A percentile compares a stretch with the other conserved stretches of the same genome.
These are phyloP conservation scores for Moesziomyces globuligerus DNA, from an alignment of 1,284 basidiomycete genomes.

Conservation along the genomic window DNA sequence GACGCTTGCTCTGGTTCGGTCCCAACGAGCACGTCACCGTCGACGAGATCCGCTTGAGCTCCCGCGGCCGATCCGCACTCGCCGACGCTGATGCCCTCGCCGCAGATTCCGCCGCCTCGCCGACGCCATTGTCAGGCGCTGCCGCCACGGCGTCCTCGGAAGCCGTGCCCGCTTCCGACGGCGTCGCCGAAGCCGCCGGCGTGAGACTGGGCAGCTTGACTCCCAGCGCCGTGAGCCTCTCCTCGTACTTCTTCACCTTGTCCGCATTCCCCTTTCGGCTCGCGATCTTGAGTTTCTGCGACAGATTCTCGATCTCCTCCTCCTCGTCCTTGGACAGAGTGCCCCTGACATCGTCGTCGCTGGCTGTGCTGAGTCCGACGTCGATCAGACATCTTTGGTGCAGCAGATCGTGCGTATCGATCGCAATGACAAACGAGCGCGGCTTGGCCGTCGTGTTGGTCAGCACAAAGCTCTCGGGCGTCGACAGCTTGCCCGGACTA, in stretches of 20 bases:
- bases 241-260: constrained; percentile 71
- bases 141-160: neutral
- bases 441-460: constrained; percentile 70
- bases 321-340: constrained; percentile 70
- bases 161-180: neutral
- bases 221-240: constrained; percentile 69
- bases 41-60: constrained; percentile 51
- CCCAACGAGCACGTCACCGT: constrained; percentile 58
- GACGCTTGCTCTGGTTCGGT: constrained; percentile 55
- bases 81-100: neutral
- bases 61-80: constrained; percentile 18
- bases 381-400: constrained; percentile 45
- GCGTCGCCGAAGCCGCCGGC: constrained; percentile 1
- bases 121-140: constrained; percentile 5
- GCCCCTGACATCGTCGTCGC: constrained; percentile 65
- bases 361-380: constrained; percentile 37
- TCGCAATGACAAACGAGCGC: constrained; percentile 69
- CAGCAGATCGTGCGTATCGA: constrained; percentile 57
- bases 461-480: constrained; percentile 67
- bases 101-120: neutral
- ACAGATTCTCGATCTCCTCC: constrained; percentile 70
- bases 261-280: constrained; percentile 70
- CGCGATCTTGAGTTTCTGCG: constrained; percentile 72
- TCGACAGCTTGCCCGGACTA: constrained; percentile 53
- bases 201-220: constrained; percentile 56